Evolutionary conservation across 2,329 filamentous ascomycete genomes (phyloP).

Genomic region (Aspergillus fijiensis): DNA sequence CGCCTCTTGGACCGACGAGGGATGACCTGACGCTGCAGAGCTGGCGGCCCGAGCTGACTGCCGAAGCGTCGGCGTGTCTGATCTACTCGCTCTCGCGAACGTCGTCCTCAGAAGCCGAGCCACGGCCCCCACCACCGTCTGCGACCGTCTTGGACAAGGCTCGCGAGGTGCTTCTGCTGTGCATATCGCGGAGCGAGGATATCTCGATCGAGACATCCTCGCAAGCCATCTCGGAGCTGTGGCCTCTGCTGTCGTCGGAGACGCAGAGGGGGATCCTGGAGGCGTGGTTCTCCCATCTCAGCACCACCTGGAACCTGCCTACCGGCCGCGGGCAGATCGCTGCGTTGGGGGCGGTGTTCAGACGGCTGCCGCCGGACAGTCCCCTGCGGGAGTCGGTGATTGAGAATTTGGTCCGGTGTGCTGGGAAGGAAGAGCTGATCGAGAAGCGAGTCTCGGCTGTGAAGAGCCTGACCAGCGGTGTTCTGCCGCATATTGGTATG

Average conservation of each 20-base stretch:
- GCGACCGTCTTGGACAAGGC: conserved; percentile 29
- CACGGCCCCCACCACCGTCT: conserved; percentile 18
- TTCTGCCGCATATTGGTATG: conserved; percentile 41
- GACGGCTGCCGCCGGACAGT: conserved; percentile 27
- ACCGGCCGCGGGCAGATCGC: conserved; percentile 46
- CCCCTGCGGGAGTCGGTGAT: conserved; percentile 31
- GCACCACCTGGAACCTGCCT: conserved; percentile 36
- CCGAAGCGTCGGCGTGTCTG: conserved; percentile 42
- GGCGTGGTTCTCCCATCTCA: conserved; percentile 42
- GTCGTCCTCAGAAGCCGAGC: conserved; percentile 13
- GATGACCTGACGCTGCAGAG: conserved; percentile 42
- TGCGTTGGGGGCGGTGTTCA: conserved; percentile 43
- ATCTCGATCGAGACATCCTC: conserved; percentile 43
- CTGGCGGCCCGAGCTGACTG: conserved; percentile 43
- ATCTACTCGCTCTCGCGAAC: conserved; percentile 39
- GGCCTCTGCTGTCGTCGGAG: conserved; percentile 34
- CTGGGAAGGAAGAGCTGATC: conserved; percentile 39
- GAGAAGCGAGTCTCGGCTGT: conserved; percentile 44
- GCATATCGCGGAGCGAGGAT: conserved; percentile 42
- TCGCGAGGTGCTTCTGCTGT: conserved; percentile 39
- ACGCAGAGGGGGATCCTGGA: conserved; percentile 38
- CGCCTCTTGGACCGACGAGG: conserved; percentile 32
- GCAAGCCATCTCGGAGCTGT: conserved; percentile 40
- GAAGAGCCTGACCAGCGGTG: conserved; percentile 37
- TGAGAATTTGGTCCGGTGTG: conserved; percentile 35